Evolutionary conservation across 306 rosid species (phyloP), one percentile per base, ranked within the genome.

Genomic region (Dryas drummondii): DNA sequence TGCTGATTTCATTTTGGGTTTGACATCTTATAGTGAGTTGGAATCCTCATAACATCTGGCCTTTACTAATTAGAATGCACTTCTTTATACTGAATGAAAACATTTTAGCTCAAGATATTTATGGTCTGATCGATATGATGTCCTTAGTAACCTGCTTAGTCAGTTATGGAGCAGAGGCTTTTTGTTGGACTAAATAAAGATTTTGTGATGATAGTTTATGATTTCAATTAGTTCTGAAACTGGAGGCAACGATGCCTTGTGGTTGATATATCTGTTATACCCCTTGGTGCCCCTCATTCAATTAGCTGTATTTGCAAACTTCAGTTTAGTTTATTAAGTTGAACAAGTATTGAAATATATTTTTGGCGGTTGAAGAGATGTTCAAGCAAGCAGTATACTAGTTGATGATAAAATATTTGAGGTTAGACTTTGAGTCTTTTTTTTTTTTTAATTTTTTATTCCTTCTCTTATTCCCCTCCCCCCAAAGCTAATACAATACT

Each of bases 321-420:
- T 55, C 4, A 19, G n/a, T 14, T 37, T 51, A 22, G 68, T 53
- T 70, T 54, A 7, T 62, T 50, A 55, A 66, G 66, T 15, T 19
- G 45, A 19, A 14, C 2, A 52, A 72, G 3, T 61, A 63, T 66
- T 82, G 79, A 81, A 42, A 68, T 70, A 68, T 56, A 15, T 50
- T 80, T 83, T 85, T 70, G 76, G 42, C 80, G 74, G 72, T 69
- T 78, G 76, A 72, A 96, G 99, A 70, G 99, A 92, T 83, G 78
- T 96, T 69, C 98, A 81, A 89, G 97, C 98, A 46, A 90, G 99
- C 87, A 96, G 98, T 76, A 96, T 96, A 80, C 93, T 96, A 52
- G 93, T 96, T 7, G 99, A 96, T 80, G 97, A 96, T 80, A 96
- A 92, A 84, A 22, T 22, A 22, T 96, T 87, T 56, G 99, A 96